Base-by-base conservation (phyloP, 2,329 filamentous ascomycete species). In the Decorospora gaudefroyi region DNA sequence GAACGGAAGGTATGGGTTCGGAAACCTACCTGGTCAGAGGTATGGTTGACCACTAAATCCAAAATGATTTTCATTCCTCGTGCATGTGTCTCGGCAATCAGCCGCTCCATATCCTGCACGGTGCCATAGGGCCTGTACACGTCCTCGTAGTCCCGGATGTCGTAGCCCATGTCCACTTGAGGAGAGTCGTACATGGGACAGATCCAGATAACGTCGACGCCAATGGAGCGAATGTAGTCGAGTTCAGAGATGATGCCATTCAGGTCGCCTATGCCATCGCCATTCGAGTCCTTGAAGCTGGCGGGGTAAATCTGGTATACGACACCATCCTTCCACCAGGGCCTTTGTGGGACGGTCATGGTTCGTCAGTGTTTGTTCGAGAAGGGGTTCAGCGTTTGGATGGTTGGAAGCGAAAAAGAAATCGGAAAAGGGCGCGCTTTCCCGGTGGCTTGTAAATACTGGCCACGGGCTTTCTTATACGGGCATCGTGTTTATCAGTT, bases 231-330 rank as follows among this genome's bases (percentile, higher is more conserved):
- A 45, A 82, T 72, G 53, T 83, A 82, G 59, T 81, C 78, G 12
- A 83, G 69, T 34, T 78, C 73, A 11, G 76, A 76, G 35, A 81
- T 80, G 53, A 83, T 80, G 25, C 81, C 80, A 32, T 74, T 74
- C n/a, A 83, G 65, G 48, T 83, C 80, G 27, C 80, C 80, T 32
- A 76, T 66, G 4, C 80, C 80, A 43, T 79, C 76, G 27, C 76
- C 78, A 13, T 77, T 81, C 28, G 76, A 77, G 61, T 83, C 80
- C 50, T 80, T 76, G 70, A 83, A 84, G 17, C 78, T 81, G n/a
- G 81, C 76, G 2, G 80, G 79, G 60, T 83, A 84, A 49, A 84
- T 77, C 52, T 84, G 80, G 60, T 84, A 84, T 15, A 83, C 78
- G 7, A 77, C 74, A 36, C 74, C 76, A 61, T 83, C 79, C 54